A percentile compares a stretch with the other conserved stretches of the same genome.
Evolutionary conservation across 2,329 filamentous ascomycete genomes (phyloP).

Genomic region (Aspergillus sp.): DNA sequence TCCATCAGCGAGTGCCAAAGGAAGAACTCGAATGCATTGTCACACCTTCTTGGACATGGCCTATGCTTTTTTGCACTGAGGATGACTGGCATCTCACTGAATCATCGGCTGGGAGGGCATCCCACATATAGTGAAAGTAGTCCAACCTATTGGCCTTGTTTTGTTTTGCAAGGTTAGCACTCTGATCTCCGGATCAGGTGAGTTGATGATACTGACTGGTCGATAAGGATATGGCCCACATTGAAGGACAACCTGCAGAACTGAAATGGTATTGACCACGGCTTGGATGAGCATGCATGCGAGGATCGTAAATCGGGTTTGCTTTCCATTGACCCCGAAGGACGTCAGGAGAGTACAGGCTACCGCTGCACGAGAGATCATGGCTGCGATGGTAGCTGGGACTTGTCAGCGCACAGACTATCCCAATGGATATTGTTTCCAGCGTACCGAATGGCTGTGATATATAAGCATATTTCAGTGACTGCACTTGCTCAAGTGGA

Average conservation of each 20-base stretch:
- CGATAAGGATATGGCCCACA: not conserved
- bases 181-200: not conserved
- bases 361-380: not conserved
- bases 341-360: not conserved
- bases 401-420: not conserved
- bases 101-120: slow-evolving; percentile 24
- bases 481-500: not conserved
- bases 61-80: slow-evolving; percentile 23
- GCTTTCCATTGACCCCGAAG: not conserved
- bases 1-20: not conserved
- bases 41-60: not conserved
- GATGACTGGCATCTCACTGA: slow-evolving; percentile 29
- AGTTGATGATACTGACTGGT: not conserved
- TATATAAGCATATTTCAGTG: not conserved
- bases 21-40: no score
- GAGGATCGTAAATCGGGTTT: not conserved
- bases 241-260: not conserved
- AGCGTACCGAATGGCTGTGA: not conserved
- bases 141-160: slow-evolving; percentile 20
- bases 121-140: slow-evolving; percentile 35
- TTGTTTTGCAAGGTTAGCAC: slow-evolving; percentile 20
- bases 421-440: not conserved
- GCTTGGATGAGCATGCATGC: not conserved
- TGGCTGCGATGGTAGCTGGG: not conserved
- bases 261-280: not conserved